A percentile compares a stretch with the other conserved stretches of the same genome.
phyloP scores from a whole-genome alignment of 2,329 filamentous ascomycete species.

The Microsporum canis region DNA sequence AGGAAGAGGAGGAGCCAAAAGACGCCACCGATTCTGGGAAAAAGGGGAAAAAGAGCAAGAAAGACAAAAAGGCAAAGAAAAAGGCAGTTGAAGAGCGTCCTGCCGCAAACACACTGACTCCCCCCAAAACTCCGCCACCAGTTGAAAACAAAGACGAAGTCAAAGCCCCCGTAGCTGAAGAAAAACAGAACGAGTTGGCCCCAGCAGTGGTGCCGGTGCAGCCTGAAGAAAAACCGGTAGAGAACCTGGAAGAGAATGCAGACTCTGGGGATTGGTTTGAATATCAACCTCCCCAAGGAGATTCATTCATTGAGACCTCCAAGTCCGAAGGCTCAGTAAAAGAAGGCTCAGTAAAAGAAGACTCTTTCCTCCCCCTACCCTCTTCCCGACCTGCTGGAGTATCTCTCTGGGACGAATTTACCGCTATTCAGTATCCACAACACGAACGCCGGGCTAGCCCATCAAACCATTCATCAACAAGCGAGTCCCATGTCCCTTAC shows the following conservation, averaged over 20 bases:
- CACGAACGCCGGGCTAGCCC: conserved; percentile 12
- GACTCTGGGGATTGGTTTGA: conserved; percentile 9
- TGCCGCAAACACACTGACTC: conserved; percentile 23
- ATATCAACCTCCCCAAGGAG: conserved; percentile 9
- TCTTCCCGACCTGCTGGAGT: conserved; percentile 22
- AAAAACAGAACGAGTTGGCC: background rate
- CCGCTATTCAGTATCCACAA: conserved; percentile 26
- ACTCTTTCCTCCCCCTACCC: conserved; percentile 21
- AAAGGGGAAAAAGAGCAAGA: conserved; percentile 23
- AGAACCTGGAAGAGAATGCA: conserved; percentile 1
- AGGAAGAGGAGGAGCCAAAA: conserved; percentile 7
- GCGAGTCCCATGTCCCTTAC: conserved; percentile 21
- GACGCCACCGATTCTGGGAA: conserved; percentile 21
- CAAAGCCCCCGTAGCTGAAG: background rate
- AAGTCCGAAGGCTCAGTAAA: conserved; percentile 3
- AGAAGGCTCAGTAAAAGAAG: conserved; percentile 18
- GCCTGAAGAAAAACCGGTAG: background rate
- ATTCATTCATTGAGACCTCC: background rate
- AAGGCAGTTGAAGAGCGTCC: conserved; percentile 18
- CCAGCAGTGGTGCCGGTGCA: conserved; percentile 11
- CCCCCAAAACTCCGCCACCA: conserved; percentile 30
- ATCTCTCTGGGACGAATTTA: conserved; percentile 32
- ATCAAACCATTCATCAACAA: conserved; percentile 7
- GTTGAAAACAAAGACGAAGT: conserved; percentile 12
- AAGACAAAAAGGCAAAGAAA: conserved; percentile 18